phyloP scores from a whole-genome alignment of 1,284 basidiomycete genomes.

The Vanrija sp. region DNA sequence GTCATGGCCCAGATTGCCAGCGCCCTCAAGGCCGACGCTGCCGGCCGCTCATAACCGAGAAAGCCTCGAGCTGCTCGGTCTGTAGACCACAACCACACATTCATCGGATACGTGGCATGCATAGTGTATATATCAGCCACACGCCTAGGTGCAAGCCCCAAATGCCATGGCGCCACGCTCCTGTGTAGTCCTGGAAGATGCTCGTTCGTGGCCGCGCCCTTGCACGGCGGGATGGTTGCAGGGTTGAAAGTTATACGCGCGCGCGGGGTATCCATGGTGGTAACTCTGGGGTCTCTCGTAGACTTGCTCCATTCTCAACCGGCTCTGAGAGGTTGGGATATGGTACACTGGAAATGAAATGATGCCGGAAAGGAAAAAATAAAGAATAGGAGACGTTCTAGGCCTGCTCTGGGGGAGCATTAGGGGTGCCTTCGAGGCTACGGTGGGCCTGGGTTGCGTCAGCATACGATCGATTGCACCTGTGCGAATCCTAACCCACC shows the following conservation, averaged over 20 bases:
- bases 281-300: slow-evolving; percentile 3
- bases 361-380: slow-evolving; percentile 2
- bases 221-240: neutral
- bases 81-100: neutral
- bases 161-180: too few species aligned
- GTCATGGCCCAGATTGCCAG: slow-evolving; percentile 44
- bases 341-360: slow-evolving; percentile 7
- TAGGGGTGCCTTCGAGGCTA: slow-evolving; percentile 18
- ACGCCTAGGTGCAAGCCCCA: neutral
- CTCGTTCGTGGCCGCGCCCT: neutral
- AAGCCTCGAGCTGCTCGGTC: too few species aligned
- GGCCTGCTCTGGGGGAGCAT: slow-evolving; percentile 2
- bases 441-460: slow-evolving; percentile 17
- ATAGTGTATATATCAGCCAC: slow-evolving; percentile 21
- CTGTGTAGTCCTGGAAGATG: neutral
- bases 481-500: slow-evolving; percentile 55
- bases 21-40: slow-evolving; percentile 31
- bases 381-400: neutral
- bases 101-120: slow-evolving; percentile 15
- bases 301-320: slow-evolving; percentile 9
- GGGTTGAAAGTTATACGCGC: neutral
- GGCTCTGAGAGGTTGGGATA: slow-evolving; percentile 4
- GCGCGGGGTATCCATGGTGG: slow-evolving; percentile 10
- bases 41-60: too few species aligned
- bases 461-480: neutral